phyloP scores from a whole-genome alignment of 345 rosid species.

The Atalantia buxifolia region DNA sequence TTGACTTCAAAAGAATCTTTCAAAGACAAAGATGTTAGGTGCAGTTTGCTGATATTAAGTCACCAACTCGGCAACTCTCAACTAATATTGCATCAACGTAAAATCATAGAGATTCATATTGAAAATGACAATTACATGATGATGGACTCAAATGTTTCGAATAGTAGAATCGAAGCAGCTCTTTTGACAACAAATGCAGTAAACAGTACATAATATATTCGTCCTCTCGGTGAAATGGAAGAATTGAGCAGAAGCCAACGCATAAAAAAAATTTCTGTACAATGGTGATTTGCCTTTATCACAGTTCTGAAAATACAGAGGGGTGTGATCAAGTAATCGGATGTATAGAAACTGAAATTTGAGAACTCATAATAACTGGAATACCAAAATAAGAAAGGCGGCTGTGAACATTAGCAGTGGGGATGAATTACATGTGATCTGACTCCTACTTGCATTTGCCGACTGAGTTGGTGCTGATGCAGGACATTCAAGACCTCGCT shows the following conservation, averaged over 20 bases:
- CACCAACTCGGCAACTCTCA: not conserved
- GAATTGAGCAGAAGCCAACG: not conserved
- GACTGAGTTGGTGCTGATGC: slow-evolving; percentile 20
- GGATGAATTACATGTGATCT: not conserved
- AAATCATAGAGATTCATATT: not conserved
- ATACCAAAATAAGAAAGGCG: slow-evolving; percentile 20
- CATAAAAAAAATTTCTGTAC: not conserved
- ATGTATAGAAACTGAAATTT: not conserved
- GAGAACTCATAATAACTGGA: slow-evolving; percentile 24
- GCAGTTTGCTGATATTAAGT: not conserved
- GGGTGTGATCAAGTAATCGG: not conserved
- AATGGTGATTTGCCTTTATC: not conserved
- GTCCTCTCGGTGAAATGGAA: not conserved
- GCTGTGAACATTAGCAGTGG: slow-evolving; percentile 14
- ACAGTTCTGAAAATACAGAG: not conserved
- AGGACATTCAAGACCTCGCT: slow-evolving; percentile 56
- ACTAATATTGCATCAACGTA: not conserved
- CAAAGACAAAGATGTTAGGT: not conserved
- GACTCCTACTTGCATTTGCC: slow-evolving; percentile 18
- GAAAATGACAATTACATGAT: not conserved
- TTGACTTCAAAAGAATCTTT: not conserved
- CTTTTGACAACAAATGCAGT: not conserved
- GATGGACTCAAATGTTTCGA: not conserved
- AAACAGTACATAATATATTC: not conserved
- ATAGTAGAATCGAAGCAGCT: not conserved